Conservation (phyloP, 2,329 filamentous ascomycete species). For the Penicillium sp. region DNA sequence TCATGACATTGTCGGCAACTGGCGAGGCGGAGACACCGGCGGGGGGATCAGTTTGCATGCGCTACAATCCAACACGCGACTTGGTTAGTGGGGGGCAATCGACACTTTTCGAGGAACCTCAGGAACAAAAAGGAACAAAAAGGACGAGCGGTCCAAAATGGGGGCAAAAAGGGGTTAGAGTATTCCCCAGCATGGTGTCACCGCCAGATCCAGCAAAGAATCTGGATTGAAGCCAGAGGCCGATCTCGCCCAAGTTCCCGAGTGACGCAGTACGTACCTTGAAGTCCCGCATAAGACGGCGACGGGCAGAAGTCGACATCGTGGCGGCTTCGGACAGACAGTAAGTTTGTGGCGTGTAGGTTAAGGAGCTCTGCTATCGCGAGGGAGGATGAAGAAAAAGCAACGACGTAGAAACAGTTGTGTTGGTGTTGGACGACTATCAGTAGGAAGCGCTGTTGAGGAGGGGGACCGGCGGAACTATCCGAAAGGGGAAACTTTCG, state of each 20-base stretch:
- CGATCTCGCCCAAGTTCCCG: neutral
- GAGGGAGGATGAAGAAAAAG: neutral
- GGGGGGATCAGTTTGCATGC: conserved; percentile 98
- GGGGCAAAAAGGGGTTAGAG: no score
- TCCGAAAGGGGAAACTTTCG: conserved; percentile 17
- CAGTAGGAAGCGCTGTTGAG: conserved; percentile 7
- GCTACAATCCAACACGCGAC: conserved; percentile 49
- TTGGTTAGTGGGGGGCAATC: conserved; percentile 11
- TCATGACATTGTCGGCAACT: conserved; percentile 58
- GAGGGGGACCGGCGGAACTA: conserved; percentile 19
- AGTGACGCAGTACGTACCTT: conserved; percentile 60
- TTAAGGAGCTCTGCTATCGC: neutral
- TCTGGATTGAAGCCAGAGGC: conserved; percentile 2
- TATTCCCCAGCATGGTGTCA: neutral
- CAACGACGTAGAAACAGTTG: neutral
- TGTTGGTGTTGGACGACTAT: neutral
- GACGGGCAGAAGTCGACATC: conserved; percentile 91
- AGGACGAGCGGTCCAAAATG: no score
- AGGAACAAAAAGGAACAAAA: neutral
- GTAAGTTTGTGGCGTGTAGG: conserved; percentile 5
- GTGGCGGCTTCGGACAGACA: conserved; percentile 5
- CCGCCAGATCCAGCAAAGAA: neutral
- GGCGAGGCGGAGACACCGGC: conserved; percentile 95
- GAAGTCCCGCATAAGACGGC: conserved; percentile 98
- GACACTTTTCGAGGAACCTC: neutral